These are phyloP conservation scores for Aspergillus brunneoviolaceus DNA, from an alignment of 2,329 filamentous ascomycete species.

Conservation along the genomic window DNA sequence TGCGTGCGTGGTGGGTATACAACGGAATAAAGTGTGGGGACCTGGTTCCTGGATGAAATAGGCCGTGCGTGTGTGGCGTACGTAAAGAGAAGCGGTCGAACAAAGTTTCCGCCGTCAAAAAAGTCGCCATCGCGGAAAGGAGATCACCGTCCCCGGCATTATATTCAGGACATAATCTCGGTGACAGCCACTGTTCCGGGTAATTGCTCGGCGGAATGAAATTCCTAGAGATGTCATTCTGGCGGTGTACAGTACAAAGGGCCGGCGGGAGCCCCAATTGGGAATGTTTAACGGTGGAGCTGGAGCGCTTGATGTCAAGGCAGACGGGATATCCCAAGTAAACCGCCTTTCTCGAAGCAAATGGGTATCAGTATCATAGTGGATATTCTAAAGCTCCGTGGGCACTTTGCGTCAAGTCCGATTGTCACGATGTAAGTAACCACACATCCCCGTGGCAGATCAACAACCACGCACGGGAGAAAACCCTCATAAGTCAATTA, in stretches of 20 bases:
- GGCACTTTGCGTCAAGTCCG: neutral
- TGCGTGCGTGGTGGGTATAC: neutral
- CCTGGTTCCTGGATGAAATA: slow-evolving; percentile 5
- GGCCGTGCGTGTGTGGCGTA: neutral
- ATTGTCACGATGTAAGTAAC: neutral
- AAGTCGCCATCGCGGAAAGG: slow-evolving; percentile 3
- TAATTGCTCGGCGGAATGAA: slow-evolving; percentile 1
- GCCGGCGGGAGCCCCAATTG: slow-evolving; percentile 19
- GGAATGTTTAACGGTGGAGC: slow-evolving; percentile 16
- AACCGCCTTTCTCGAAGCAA: too few species aligned
- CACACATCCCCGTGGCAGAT: neutral
- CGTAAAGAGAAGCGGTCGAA: neutral
- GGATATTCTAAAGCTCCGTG: too few species aligned
- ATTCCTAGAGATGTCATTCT: slow-evolving; percentile 13
- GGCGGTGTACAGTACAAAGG: slow-evolving; percentile 20
- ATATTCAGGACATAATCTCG: neutral
- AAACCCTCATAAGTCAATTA: neutral
- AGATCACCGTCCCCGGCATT: neutral
- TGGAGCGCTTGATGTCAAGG: neutral
- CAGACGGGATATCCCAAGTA: neutral
- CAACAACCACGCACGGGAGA: neutral
- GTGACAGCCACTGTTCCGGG: slow-evolving; percentile 8
- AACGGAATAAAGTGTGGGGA: too few species aligned
- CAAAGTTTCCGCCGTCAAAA: neutral
- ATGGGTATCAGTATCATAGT: too few species aligned